A percentile compares a stretch with the other conserved stretches of the same genome.
These are phyloP conservation scores for Ajuga chamaepitys DNA, from an alignment of 257 asterid species.

Conservation along the genomic window DNA sequence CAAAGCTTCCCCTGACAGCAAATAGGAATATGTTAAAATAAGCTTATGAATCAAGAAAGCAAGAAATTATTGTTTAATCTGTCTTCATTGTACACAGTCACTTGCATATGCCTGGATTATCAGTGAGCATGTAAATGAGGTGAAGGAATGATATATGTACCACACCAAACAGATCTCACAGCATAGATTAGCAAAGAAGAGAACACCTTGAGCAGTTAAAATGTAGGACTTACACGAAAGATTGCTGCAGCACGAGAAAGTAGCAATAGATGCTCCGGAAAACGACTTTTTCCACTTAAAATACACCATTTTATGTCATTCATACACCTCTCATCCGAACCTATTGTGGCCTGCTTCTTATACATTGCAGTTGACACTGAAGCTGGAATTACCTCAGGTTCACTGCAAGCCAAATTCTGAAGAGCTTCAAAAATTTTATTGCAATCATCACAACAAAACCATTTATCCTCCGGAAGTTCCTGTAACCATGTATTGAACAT, in stretches of 20 bases:
- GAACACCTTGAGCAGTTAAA: neutral
- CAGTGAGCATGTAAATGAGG: neutral
- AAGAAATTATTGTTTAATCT: neutral
- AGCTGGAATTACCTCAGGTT: slow-evolving; percentile 60
- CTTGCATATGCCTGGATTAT: neutral
- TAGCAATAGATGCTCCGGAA: slow-evolving; percentile 58
- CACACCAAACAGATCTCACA: neutral
- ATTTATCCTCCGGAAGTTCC: slow-evolving; percentile 95
- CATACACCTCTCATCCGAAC: slow-evolving; percentile 28
- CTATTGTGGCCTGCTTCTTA: slow-evolving; percentile 47
- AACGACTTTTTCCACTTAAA: slow-evolving; percentile 83
- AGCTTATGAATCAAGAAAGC: neutral
- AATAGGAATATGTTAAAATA: neutral
- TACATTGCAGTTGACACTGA: slow-evolving; percentile 40
- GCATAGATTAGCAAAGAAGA: neutral
- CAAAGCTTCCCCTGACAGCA: neutral
- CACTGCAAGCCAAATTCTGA: slow-evolving; percentile 44
- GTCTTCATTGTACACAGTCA: neutral
- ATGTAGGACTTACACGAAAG: slow-evolving; percentile 63
- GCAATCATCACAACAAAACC: slow-evolving; percentile 93
- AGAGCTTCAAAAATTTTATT: slow-evolving; percentile 54
- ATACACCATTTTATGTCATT: slow-evolving; percentile 71
- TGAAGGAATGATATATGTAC: neutral
- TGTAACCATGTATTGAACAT: slow-evolving; percentile 28
- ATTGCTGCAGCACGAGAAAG: slow-evolving; percentile 94